Percentiles rank a stretch among this genome's conserved stretches.
Evolutionary conservation across 2,329 filamentous ascomycete genomes (phyloP).

Genomic region (Cyphellophora europaea): DNA sequence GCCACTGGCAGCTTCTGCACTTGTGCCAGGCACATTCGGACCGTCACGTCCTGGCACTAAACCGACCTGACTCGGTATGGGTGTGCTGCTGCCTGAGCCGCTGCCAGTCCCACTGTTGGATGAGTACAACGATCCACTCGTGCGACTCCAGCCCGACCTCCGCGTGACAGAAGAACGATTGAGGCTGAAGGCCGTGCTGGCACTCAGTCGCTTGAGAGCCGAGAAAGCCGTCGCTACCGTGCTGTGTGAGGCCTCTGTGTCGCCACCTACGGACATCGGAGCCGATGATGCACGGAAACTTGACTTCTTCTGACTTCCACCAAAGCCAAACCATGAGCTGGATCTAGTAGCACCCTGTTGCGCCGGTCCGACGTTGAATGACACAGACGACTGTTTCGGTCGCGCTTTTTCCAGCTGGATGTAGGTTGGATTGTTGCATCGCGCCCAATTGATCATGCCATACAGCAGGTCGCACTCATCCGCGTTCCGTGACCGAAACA

Average conservation of each 20-base stretch:
- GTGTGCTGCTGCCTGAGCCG: constrained; percentile 30
- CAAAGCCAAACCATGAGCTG: constrained; percentile 39
- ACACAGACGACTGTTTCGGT: constrained; percentile 40
- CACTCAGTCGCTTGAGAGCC: constrained; percentile 65
- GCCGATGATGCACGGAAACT: constrained; percentile 50
- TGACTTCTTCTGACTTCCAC: constrained; percentile 36
- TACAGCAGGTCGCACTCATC: constrained; percentile 78
- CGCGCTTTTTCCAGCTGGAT: constrained; percentile 67
- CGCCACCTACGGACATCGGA: constrained; percentile 42
- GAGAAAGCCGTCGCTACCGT: constrained; percentile 72
- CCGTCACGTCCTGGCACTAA: constrained; percentile 47
- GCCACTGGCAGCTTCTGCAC: constrained; percentile 38
- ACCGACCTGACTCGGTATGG: constrained; percentile 28
- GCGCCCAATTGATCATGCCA: constrained; percentile 73
- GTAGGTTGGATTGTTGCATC: constrained; percentile 88
- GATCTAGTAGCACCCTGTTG: constrained; percentile 37
- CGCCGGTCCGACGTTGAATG: constrained; percentile 47
- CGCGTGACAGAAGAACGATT: constrained; percentile 60
- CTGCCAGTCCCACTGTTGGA: constrained; percentile 22
- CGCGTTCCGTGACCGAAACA: constrained; percentile 72
- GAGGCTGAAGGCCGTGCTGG: constrained; percentile 71
- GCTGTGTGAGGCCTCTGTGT: constrained; percentile 67
- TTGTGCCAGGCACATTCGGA: constrained; percentile 29
- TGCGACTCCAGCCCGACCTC: constrained; percentile 25
- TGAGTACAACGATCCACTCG: constrained; percentile 43